Evolutionary conservation across 768 basidiomycete genomes (phyloP).

Genomic region (Leccinum arenicola): DNA sequence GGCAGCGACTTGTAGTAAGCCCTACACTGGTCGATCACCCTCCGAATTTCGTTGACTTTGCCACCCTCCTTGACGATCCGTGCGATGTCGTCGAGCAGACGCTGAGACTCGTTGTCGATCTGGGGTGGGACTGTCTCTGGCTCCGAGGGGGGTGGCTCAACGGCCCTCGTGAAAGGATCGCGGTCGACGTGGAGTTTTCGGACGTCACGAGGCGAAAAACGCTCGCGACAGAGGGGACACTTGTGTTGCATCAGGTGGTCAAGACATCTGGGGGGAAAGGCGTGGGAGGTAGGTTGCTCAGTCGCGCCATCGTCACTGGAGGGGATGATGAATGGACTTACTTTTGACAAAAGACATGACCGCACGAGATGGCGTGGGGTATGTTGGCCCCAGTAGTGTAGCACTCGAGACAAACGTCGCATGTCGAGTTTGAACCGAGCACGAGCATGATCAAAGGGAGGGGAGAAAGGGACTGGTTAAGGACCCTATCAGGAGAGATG

Average conservation of each 20-base stretch:
- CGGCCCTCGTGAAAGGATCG: slow-evolving; percentile 44
- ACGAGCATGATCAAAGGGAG: slow-evolving; percentile 53
- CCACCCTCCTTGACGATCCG: slow-evolving; percentile 55
- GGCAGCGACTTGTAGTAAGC: slow-evolving; percentile 46
- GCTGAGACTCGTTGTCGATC: slow-evolving; percentile 44
- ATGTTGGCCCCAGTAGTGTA: slow-evolving; percentile 52
- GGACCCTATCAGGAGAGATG: slow-evolving; percentile 25
- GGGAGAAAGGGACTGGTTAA: slow-evolving; percentile 32
- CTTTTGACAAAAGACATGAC: slow-evolving; percentile 65
- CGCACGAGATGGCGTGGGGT: slow-evolving; percentile 67
- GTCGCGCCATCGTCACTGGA: slow-evolving; percentile 14
- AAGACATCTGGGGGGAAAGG: slow-evolving; percentile 45
- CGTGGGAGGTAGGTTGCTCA: not conserved
- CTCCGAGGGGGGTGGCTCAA: slow-evolving; percentile 27
- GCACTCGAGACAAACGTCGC: slow-evolving; percentile 73
- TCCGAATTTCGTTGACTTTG: slow-evolving; percentile 46
- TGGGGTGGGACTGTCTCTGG: slow-evolving; percentile 14
- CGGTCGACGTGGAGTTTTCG: slow-evolving; percentile 52
- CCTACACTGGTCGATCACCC: slow-evolving; percentile 51
- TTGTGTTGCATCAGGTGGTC: slow-evolving; percentile 42
- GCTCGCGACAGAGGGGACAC: slow-evolving; percentile 65
- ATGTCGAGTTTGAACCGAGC: slow-evolving; percentile 59
- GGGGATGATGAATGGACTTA: slow-evolving; percentile 21
- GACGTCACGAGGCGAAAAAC: slow-evolving; percentile 45
- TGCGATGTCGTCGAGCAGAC: slow-evolving; percentile 53